Evolutionary conservation across 179 eudicot species (phyloP).

Genomic region (Drosera spatulata): DNA sequence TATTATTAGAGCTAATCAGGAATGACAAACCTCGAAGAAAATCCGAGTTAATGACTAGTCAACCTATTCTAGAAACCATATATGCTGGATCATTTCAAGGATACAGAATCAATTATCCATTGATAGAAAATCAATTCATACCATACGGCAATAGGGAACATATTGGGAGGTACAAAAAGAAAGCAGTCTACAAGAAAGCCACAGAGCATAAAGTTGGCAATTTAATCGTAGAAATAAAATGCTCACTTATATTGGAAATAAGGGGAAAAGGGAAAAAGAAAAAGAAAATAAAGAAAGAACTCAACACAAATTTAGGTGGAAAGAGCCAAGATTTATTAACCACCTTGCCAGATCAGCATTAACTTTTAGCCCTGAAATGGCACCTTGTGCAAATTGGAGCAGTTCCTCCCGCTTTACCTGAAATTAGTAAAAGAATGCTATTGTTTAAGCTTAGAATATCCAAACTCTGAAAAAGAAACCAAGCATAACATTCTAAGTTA

Average conservation of each 20-base stretch:
- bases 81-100: too few relatives aligned
- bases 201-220: not conserved
- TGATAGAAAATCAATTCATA: too few relatives aligned
- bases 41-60: too few relatives aligned
- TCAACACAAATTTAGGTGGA: not conserved
- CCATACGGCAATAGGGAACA: too few relatives aligned
- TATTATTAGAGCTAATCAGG: too few relatives aligned
- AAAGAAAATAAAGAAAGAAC: too few relatives aligned
- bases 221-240: too few relatives aligned
- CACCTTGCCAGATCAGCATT: slow-evolving; percentile 85
- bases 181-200: not conserved
- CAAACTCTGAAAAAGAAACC: too few relatives aligned
- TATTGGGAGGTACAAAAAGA: not conserved
- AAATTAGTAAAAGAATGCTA: slow-evolving; percentile 2
- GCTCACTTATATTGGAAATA: not conserved
- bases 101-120: too few relatives aligned
- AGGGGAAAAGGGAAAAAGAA: not conserved
- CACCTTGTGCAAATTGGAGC: slow-evolving; percentile 95
- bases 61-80: too few relatives aligned
- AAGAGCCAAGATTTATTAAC: slow-evolving; percentile 6
- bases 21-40: too few relatives aligned
- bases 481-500: too few relatives aligned
- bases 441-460: not conserved
- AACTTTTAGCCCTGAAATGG: slow-evolving; percentile 84
- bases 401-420: slow-evolving; percentile 95